phyloP scores from a whole-genome alignment of 2,329 filamentous ascomycete species.

The Cercospora citrullina region DNA sequence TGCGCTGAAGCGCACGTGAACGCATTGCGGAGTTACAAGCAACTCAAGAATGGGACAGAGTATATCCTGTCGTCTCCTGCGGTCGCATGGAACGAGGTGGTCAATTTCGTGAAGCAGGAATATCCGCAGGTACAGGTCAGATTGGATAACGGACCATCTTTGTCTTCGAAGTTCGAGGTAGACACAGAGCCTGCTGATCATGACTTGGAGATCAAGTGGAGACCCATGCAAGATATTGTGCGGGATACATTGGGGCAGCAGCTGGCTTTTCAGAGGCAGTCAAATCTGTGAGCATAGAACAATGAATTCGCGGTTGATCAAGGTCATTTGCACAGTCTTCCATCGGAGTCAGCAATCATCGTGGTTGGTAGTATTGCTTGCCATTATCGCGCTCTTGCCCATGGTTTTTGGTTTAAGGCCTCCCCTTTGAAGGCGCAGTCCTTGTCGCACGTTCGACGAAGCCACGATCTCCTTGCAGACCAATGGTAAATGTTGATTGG shows the following conservation, averaged over 20 bases:
- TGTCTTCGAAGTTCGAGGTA: conserved; percentile 11
- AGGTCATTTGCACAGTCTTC: neutral
- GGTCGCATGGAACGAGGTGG: conserved; percentile 26
- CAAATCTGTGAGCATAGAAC: neutral
- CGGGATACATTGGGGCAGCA: conserved; percentile 10
- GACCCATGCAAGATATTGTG: conserved; percentile 4
- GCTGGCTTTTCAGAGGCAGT: conserved; percentile 4
- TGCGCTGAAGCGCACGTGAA: conserved; percentile 34
- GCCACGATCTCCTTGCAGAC: no score
- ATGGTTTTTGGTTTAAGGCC: neutral
- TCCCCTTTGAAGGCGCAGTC: no score
- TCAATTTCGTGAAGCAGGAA: conserved; percentile 22
- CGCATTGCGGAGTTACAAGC: conserved; percentile 20
- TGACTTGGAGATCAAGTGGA: conserved; percentile 26
- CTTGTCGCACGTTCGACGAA: neutral
- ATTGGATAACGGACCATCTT: conserved; percentile 10
- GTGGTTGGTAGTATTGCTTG: neutral
- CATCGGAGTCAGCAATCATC: neutral
- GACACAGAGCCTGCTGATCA: conserved; percentile 24
- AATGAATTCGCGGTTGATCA: neutral
- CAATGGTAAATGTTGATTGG: neutral
- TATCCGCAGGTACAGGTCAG: conserved; percentile 24
- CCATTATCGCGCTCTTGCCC: neutral
- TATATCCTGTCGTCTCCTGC: conserved; percentile 18
- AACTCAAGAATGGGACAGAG: conserved; percentile 18